Base-by-base conservation (phyloP, 106 monocot species). In the Alisma plantagoaquatica region DNA sequence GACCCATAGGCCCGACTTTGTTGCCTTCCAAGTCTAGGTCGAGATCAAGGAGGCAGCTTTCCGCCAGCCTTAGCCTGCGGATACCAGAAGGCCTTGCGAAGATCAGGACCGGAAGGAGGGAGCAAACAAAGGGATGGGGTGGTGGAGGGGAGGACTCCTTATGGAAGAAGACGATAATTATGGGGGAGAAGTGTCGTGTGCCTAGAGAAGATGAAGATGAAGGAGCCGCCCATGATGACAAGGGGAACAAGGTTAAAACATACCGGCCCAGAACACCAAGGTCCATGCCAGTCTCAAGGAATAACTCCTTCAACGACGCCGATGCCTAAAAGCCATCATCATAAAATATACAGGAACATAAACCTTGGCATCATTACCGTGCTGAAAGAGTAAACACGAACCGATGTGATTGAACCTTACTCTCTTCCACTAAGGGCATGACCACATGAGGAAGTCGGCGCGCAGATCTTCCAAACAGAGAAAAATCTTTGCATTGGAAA, bases 111-210 rank as follows among this genome's bases (percentile, higher is more conserved):
- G 45, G 29, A 5, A 60, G 18, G 47, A 33, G 33, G 25, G 54
- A 61, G 61, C 44, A 41, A 31, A 22, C 31, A 19, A 28, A 53
- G 42, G 43, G 21, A 22, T n/a, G n/a, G n/a, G n/a, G n/a, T n/a
- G n/a, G n/a, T n/a, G 46, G 5, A 4, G 46, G n/a, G 20, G 49
- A 38, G 23, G 64, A 59, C 10, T 53, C 46, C 3, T 25, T 66
- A 24, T 66, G 65, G 61, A 73, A 16, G 60, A 73, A 73, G 61
- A 61, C 66, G 19, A 73, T 73, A 44, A 73, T 73, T 11, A 22
- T 73, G 33, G 73, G 73, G 8, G 73, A 73, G 12, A 60, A 49
- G 60, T 73, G 73, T 23, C 35, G 47, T 23, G 50, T 60, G 3
- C 73, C 73, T 0, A 46, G 53, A 20, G 73, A 65, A 9, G 73